Evolutionary conservation across 192 early-diverging fungal genomes (phyloP).

Genomic region (Coemansia sp.): DNA sequence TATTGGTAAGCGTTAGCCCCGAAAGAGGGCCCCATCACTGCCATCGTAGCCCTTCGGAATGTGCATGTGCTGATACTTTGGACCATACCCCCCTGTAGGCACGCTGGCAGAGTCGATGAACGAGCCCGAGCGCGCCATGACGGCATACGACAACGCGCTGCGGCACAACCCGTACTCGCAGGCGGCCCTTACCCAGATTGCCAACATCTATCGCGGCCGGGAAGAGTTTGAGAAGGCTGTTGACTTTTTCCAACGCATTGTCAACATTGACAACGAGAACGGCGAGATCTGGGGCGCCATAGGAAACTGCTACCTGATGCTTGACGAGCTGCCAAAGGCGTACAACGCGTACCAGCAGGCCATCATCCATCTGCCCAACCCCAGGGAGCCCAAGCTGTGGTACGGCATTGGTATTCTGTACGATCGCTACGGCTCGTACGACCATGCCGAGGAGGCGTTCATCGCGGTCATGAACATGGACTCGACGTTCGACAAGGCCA

Average conservation of each 20-base stretch:
- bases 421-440: conserved; percentile 93
- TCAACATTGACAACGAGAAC: conserved; percentile 74
- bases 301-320: conserved; percentile 95
- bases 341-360: conserved; percentile 96
- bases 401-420: conserved; percentile 98
- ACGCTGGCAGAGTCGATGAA: conserved; percentile 61
- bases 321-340: conserved; percentile 90
- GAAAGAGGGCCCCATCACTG: too few relatives aligned
- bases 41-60: too few relatives aligned
- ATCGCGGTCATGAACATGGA: conserved; percentile 92
- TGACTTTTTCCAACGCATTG: conserved; percentile 86
- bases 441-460: conserved; percentile 96
- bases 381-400: conserved; percentile 98
- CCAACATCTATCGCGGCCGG: conserved; percentile 71
- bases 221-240: conserved; percentile 84
- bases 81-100: conserved; percentile 51
- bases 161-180: conserved; percentile 92
- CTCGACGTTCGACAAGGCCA: conserved; percentile 93
- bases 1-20: conserved; percentile 37
- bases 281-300: conserved; percentile 94
- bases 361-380: conserved; percentile 82
- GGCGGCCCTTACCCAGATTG: conserved; percentile 70
- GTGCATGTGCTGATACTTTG: too few relatives aligned
- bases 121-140: conserved; percentile 79
- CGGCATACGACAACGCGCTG: conserved; percentile 81